Conservation (phyloP, 2,329 filamentous ascomycete species). For the Cordyceps cateniannulata region DNA sequence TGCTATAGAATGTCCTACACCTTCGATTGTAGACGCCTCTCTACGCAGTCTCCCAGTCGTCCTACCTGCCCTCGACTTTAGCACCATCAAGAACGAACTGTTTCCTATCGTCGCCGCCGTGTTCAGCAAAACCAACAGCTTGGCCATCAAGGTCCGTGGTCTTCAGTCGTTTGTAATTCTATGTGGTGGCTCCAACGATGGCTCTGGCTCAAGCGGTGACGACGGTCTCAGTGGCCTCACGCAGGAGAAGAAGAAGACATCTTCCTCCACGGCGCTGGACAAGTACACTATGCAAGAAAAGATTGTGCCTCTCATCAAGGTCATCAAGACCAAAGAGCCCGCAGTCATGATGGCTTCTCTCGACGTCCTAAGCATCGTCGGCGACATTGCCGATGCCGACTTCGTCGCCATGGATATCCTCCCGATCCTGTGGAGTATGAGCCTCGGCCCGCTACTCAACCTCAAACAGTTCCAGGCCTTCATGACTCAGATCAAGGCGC, state of each 20-base stretch:
- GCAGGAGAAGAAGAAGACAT: slow-evolving; percentile 53
- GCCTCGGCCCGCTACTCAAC: slow-evolving; percentile 80
- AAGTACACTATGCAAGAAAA: slow-evolving; percentile 99
- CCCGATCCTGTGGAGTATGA: slow-evolving; percentile 87
- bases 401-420: slow-evolving; percentile 89
- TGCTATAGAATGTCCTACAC: slow-evolving; percentile 82
- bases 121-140: slow-evolving; percentile 86
- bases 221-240: slow-evolving; percentile 73
- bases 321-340: slow-evolving; percentile 95
- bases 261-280: slow-evolving; percentile 74
- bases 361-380: slow-evolving; percentile 77
- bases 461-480: slow-evolving; percentile 83
- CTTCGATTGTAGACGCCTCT: slow-evolving; percentile 80
- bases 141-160: slow-evolving; percentile 90
- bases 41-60: slow-evolving; percentile 71
- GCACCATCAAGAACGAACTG: slow-evolving; percentile 92
- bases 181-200: slow-evolving; percentile 66
- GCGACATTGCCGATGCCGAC: slow-evolving; percentile 74
- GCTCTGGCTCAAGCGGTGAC: slow-evolving; percentile 36
- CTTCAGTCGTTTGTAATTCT: slow-evolving; percentile 85
- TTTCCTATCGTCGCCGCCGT: slow-evolving; percentile 88
- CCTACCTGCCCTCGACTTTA: slow-evolving; percentile 88
- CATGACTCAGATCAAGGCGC: slow-evolving; percentile 77
- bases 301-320: slow-evolving; percentile 82
- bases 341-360: slow-evolving; percentile 94